A percentile compares a stretch with the other conserved stretches of the same genome.
Conservation (phyloP, 2,329 filamentous ascomycete species). For the Talaromyces sp. region DNA sequence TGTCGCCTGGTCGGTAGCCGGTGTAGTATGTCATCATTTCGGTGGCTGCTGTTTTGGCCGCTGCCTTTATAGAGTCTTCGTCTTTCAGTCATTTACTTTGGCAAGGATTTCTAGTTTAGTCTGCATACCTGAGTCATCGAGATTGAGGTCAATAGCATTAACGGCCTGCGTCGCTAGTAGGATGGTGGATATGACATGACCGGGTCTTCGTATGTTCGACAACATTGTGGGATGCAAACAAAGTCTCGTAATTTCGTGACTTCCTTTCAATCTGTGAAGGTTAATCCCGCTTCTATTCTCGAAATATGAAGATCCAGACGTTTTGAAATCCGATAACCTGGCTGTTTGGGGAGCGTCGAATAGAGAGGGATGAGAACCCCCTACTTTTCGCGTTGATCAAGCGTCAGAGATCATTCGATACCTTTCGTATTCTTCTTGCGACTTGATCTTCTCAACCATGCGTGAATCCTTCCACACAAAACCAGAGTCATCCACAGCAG, state of each 20-base stretch:
- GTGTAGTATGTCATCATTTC: slow-evolving; percentile 52
- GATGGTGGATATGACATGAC: not conserved
- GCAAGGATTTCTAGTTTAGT: not conserved
- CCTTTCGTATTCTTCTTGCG: too few relatives aligned
- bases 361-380: not conserved
- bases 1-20: slow-evolving; percentile 43
- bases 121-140: slow-evolving; percentile 14
- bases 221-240: not conserved
- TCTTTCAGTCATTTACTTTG: not conserved
- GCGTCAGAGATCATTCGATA: not conserved
- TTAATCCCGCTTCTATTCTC: not conserved
- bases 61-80: slow-evolving; percentile 44
- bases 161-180: slow-evolving; percentile 12
- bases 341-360: not conserved
- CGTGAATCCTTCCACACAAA: too few relatives aligned
- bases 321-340: too few relatives aligned
- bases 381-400: not conserved
- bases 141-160: slow-evolving; percentile 15
- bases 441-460: too few relatives aligned
- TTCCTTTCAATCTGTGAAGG: too few relatives aligned
- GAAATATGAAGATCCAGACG: too few relatives aligned
- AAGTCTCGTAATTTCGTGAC: not conserved
- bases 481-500: not conserved
- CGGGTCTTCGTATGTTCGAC: not conserved
- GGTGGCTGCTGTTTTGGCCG: slow-evolving; percentile 41